Conservation (phyloP, 83 land plant genomes). For the Picea abies region DNA sequence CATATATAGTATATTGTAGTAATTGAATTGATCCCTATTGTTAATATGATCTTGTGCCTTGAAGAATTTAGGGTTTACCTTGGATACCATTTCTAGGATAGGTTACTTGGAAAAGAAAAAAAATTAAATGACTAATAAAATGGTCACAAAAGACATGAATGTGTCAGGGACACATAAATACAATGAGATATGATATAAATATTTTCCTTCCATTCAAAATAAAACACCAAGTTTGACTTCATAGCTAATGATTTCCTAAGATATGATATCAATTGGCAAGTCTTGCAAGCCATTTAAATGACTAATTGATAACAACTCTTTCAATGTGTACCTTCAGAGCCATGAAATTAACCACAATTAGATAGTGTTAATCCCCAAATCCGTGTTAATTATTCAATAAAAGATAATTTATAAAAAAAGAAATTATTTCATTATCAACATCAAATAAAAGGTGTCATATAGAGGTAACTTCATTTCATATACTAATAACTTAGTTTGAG, state of each 20-base stretch:
- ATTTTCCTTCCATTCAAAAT: not conserved
- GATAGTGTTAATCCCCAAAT: not conserved
- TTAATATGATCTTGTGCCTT: no score
- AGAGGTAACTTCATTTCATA: no score
- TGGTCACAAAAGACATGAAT: not conserved
- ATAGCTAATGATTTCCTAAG: not conserved
- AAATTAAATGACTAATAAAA: not conserved
- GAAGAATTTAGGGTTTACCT: no score
- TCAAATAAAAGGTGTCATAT: not conserved
- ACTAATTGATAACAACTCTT: not conserved
- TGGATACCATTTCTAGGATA: no score
- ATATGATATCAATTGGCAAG: not conserved
- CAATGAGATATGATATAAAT: not conserved
- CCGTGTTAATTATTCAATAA: not conserved
- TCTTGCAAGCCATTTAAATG: not conserved
- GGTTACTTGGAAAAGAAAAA: no score
- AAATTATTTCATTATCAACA: not conserved
- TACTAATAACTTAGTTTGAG: no score
- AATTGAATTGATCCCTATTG: no score
- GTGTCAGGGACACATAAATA: not conserved
- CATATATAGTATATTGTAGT: no score
- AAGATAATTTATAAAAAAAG: no score
- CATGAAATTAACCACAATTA: not conserved
- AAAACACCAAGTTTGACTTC: not conserved
- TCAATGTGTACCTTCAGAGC: not conserved